A percentile compares a stretch with the other conserved stretches of the same genome.
phyloP scores from a whole-genome alignment of 768 basidiomycete genomes.

The Suillus spraguei region DNA sequence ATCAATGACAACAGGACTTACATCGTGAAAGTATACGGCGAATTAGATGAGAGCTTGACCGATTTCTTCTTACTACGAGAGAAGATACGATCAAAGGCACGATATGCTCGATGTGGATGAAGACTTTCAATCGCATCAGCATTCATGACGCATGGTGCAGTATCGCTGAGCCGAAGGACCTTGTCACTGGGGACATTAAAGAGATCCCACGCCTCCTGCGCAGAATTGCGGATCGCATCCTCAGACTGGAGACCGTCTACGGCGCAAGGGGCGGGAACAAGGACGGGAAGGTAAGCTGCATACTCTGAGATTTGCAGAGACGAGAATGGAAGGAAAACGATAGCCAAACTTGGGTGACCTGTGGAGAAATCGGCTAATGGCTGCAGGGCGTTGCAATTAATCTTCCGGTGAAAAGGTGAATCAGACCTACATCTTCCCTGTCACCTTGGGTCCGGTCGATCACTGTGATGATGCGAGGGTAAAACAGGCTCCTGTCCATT shows the following conservation, averaged over 20 bases:
- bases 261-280: slow-evolving; percentile 31
- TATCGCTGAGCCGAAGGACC: slow-evolving; percentile 39
- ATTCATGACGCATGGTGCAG: slow-evolving; percentile 46
- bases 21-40: slow-evolving; percentile 66
- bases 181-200: slow-evolving; percentile 44
- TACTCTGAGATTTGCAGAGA: slow-evolving; percentile 40
- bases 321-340: slow-evolving; percentile 64
- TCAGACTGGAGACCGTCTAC: slow-evolving; percentile 28
- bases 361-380: slow-evolving; percentile 39
- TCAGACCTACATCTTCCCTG: slow-evolving; percentile 31
- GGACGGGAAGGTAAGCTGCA: slow-evolving; percentile 61
- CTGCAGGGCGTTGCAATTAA: slow-evolving; percentile 39
- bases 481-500: slow-evolving; percentile 26
- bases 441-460: slow-evolving; percentile 36
- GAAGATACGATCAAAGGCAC: slow-evolving; percentile 48
- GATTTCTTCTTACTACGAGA: slow-evolving; percentile 33
- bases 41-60: slow-evolving; percentile 42
- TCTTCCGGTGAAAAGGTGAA: slow-evolving; percentile 19
- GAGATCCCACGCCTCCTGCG: slow-evolving; percentile 46
- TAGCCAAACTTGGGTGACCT: slow-evolving; percentile 60
- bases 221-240: slow-evolving; percentile 23
- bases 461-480: slow-evolving; percentile 38
- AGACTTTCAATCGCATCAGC: slow-evolving; percentile 45
- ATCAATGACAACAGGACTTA: slow-evolving; percentile 38
- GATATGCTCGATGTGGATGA: slow-evolving; percentile 44